These are phyloP conservation scores for Polysphondylium violaceum DNA, from an alignment of 78 protist genomes.

Conservation along the genomic window DNA sequence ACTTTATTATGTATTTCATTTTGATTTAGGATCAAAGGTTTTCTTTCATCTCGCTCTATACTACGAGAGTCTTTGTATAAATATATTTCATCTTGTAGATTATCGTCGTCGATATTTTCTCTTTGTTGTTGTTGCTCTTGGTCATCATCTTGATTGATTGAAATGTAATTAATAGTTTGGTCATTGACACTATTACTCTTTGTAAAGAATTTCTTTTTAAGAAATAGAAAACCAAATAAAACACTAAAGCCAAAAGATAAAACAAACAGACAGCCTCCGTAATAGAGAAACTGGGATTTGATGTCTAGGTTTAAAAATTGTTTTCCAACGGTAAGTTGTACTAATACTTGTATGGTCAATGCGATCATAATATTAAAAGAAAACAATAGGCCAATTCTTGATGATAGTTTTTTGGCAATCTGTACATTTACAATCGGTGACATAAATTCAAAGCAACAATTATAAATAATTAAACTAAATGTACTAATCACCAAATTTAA, in stretches of 20 bases:
- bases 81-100: background rate
- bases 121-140: too few relatives aligned
- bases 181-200: too few relatives aligned
- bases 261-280: conserved; percentile 29
- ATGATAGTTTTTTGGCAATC: conserved; percentile 32
- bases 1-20: background rate
- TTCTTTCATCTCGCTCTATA: background rate
- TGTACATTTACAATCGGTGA: conserved; percentile 73
- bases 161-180: background rate
- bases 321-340: conserved; percentile 35
- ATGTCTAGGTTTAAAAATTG: conserved; percentile 25
- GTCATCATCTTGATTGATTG: background rate
- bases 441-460: conserved; percentile 64
- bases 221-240: conserved; percentile 2
- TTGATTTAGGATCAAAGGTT: background rate
- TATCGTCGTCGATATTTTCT: background rate
- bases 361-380: conserved; percentile 65
- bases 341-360: conserved; percentile 26
- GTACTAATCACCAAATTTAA: conserved; percentile 14
- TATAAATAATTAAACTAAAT: conserved; percentile 32
- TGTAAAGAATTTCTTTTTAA: background rate
- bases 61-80: too few relatives aligned
- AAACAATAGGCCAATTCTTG: conserved; percentile 40
- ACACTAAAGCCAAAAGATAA: conserved; percentile 28
- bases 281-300: conserved; percentile 34